A percentile compares a stretch with the other conserved stretches of the same genome.
phyloP scores from a whole-genome alignment of 108 stramenopile genomes.

The Conticribra weissflogii region DNA sequence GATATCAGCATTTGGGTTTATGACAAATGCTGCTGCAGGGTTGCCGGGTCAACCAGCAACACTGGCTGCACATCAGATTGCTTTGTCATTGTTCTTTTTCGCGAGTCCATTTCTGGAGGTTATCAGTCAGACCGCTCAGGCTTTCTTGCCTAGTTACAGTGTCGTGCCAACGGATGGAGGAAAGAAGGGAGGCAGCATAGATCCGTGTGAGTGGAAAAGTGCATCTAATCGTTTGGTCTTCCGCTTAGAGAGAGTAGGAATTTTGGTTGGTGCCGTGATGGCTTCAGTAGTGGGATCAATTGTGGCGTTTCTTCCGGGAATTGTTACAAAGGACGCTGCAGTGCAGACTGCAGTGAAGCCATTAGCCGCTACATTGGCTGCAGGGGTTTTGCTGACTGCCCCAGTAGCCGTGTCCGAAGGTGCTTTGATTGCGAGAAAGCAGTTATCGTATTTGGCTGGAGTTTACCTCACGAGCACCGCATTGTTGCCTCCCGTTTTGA shows the following conservation, averaged over 20 bases:
- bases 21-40: constrained; percentile 85
- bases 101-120: constrained; percentile 89
- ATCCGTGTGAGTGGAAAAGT: constrained; percentile 54
- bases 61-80: constrained; percentile 86
- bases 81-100: constrained; percentile 82
- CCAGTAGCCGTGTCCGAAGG: constrained; percentile 90
- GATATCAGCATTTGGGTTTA: constrained; percentile 88
- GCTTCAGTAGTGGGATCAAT: constrained; percentile 69
- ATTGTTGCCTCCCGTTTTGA: constrained; percentile 69
- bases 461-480: constrained; percentile 83
- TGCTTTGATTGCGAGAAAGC: constrained; percentile 74
- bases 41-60: constrained; percentile 83
- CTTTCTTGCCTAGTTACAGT: constrained; percentile 66
- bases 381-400: constrained; percentile 76
- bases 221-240: constrained; percentile 43
- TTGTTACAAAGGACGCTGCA: constrained; percentile 67
- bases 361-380: constrained; percentile 69
- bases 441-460: constrained; percentile 68
- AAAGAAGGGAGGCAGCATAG: constrained; percentile 26
- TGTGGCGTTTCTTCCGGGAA: constrained; percentile 64
- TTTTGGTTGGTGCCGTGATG: constrained; percentile 59
- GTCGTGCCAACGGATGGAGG: constrained; percentile 23
- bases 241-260: constrained; percentile 64
- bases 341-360: constrained; percentile 79
- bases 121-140: constrained; percentile 83